Percentiles rank a stretch among this genome's conserved stretches.
Conservation (phyloP, 2,329 filamentous ascomycete genomes). For the Cercospora zeae-maydis region DNA sequence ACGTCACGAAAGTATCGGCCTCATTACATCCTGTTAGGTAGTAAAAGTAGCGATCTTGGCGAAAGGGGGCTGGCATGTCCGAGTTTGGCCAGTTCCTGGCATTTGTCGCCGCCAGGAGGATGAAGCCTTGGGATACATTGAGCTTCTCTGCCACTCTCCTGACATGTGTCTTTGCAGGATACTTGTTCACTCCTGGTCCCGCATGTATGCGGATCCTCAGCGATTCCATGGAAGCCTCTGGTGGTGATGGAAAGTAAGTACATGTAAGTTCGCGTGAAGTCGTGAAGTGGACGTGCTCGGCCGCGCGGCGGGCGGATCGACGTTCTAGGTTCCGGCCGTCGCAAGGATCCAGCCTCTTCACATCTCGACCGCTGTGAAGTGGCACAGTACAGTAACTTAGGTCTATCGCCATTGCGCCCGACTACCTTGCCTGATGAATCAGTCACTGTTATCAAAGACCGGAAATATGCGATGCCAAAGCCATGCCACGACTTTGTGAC, state of each 20-base stretch:
- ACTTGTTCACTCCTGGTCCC: slow-evolving; percentile 43
- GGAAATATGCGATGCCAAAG: background rate
- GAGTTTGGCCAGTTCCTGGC: slow-evolving; percentile 56
- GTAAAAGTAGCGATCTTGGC: slow-evolving; percentile 80
- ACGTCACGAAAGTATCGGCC: slow-evolving; percentile 74
- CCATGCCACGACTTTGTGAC: background rate
- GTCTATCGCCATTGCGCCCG: background rate
- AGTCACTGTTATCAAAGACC: background rate
- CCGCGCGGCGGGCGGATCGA: background rate
- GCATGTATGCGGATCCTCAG: slow-evolving; percentile 11
- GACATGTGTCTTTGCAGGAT: slow-evolving; percentile 84
- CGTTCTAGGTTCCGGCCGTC: background rate
- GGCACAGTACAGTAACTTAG: background rate
- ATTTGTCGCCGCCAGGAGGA: slow-evolving; percentile 71
- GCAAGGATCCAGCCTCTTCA: background rate
- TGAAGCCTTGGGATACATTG: slow-evolving; percentile 60
- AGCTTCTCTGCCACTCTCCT: slow-evolving; percentile 75
- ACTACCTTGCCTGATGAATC: background rate
- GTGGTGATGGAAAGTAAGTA: background rate
- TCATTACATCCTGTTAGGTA: slow-evolving; percentile 85
- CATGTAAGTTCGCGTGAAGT: background rate
- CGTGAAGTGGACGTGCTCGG: background rate
- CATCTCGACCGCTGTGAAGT: background rate
- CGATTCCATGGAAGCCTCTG: background rate
- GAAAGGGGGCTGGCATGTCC: slow-evolving; percentile 76